A percentile compares a stretch with the other conserved stretches of the same genome.
phyloP scores from a whole-genome alignment of 164 flowering plant species.

The Vitis amurensis region DNA sequence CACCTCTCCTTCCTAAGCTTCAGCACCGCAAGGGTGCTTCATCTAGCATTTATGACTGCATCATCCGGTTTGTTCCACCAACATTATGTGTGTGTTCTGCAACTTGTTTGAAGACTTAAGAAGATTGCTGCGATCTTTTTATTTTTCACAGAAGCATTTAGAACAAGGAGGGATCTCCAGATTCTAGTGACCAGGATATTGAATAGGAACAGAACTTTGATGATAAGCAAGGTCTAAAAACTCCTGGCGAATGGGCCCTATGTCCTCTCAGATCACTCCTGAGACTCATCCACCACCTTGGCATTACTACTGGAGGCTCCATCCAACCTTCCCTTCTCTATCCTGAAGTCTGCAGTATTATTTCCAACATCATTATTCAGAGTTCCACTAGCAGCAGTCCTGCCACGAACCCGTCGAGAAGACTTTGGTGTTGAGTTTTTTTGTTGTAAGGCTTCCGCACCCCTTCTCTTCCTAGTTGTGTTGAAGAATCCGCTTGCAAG shows the following conservation, averaged over 20 bases:
- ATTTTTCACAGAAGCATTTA: neutral
- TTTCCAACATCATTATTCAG: conserved; percentile 1
- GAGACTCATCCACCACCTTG: conserved; percentile 6
- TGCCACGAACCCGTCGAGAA: conserved; percentile 9
- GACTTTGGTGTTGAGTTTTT: conserved; percentile 13
- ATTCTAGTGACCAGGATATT: neutral
- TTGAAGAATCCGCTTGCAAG: conserved; percentile 22
- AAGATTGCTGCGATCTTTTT: neutral
- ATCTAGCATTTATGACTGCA: neutral
- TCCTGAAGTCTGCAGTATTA: neutral
- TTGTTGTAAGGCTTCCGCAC: conserved; percentile 1
- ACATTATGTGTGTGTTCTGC: too few species aligned
- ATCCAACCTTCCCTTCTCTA: conserved; percentile 1
- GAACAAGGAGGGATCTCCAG: neutral
- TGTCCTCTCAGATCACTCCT: neutral
- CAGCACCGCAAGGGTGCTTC: neutral
- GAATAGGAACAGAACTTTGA: neutral
- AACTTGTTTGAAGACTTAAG: neutral
- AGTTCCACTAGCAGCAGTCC: conserved; percentile 3
- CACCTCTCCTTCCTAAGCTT: neutral
- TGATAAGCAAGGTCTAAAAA: neutral
- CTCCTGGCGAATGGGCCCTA: neutral
- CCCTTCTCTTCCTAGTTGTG: conserved; percentile 22
- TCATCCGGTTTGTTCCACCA: neutral
- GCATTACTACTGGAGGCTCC: conserved; percentile 2